Conservation (phyloP, 257 asterid species). For the Rubia yunnanensis region DNA sequence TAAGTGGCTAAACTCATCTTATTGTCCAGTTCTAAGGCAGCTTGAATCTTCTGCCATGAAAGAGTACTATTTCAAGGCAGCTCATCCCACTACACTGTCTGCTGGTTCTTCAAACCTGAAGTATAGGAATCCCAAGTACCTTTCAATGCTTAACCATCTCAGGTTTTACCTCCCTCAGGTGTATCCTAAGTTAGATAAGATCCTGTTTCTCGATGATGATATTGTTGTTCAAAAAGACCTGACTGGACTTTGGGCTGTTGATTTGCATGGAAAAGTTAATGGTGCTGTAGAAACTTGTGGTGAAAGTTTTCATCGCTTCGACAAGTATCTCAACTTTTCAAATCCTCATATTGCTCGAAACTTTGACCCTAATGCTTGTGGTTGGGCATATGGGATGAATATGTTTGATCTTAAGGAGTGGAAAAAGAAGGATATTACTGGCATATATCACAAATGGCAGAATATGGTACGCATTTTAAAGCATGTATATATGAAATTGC, state of each 20-base stretch:
- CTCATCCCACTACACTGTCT: slow-evolving; percentile 85
- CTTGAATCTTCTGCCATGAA: slow-evolving; percentile 96
- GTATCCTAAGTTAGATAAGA: slow-evolving; percentile 86
- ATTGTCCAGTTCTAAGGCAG: slow-evolving; percentile 86
- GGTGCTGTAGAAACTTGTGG: slow-evolving; percentile 99
- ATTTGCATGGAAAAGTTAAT: slow-evolving; percentile 84
- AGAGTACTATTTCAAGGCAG: slow-evolving; percentile 91
- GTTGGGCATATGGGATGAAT: slow-evolving; percentile 99
- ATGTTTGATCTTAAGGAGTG: slow-evolving; percentile 88
- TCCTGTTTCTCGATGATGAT: slow-evolving; percentile 97
- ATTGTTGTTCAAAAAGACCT: slow-evolving; percentile 97
- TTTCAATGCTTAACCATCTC: slow-evolving; percentile 95
- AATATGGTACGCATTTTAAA: slow-evolving; percentile 52
- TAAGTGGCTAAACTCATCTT: slow-evolving; percentile 95
- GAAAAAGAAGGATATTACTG: slow-evolving; percentile 95
- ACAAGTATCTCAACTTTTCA: slow-evolving; percentile 90
- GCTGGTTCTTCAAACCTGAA: slow-evolving; percentile 92
- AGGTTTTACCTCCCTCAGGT: slow-evolving; percentile 96
- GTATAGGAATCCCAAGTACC: slow-evolving; percentile 96
- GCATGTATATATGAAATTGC: slow-evolving; percentile 2
- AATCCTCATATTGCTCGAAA: slow-evolving; percentile 84
- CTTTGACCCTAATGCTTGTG: slow-evolving; percentile 96
- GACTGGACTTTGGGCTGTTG: slow-evolving; percentile 85
- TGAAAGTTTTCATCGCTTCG: slow-evolving; percentile 92
- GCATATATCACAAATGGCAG: slow-evolving; percentile 98